Evolutionary conservation across 2,329 filamentous ascomycete genomes (phyloP).

Genomic region (Pestalotiopsis sp.): DNA sequence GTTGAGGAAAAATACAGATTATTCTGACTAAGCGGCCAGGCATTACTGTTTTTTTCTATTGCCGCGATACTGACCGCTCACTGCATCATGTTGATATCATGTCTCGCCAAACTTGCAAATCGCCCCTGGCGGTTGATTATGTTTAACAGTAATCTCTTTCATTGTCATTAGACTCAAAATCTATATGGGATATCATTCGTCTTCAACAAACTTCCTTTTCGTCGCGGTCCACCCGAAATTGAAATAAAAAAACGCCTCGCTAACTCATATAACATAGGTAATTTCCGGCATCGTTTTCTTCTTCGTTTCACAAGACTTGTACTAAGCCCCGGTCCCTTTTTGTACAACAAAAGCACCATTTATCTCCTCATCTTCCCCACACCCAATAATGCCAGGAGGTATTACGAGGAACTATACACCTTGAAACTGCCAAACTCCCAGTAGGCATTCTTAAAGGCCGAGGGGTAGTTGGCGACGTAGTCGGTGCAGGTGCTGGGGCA

Average conservation of each 20-base stretch:
- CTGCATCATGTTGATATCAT: no score
- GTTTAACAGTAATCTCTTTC: no score
- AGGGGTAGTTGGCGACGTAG: conserved; percentile 58
- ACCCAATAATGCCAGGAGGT: not conserved
- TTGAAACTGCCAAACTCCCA: conserved; percentile 67
- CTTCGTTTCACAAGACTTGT: not conserved
- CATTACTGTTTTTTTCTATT: no score
- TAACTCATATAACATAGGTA: not conserved
- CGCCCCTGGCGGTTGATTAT: no score
- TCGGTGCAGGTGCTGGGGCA: conserved; percentile 58
- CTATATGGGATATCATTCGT: not conserved
- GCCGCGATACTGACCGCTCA: no score
- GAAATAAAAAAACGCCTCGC: conserved; percentile 2
- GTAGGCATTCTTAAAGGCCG: conserved; percentile 58
- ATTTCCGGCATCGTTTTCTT: not conserved
- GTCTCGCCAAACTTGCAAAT: no score
- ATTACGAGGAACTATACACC: conserved; percentile 49
- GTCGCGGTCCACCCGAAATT: not conserved
- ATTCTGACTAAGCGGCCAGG: no score
- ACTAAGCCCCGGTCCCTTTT: not conserved
- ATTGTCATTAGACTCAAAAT: not conserved
- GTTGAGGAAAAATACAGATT: not conserved
- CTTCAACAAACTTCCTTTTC: not conserved
- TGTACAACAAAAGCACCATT: not conserved
- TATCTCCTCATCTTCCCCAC: no score